These are phyloP conservation scores for Plasmodium cynomolgi DNA, from an alignment of 169 alveolate species.

Conservation along the genomic window DNA sequence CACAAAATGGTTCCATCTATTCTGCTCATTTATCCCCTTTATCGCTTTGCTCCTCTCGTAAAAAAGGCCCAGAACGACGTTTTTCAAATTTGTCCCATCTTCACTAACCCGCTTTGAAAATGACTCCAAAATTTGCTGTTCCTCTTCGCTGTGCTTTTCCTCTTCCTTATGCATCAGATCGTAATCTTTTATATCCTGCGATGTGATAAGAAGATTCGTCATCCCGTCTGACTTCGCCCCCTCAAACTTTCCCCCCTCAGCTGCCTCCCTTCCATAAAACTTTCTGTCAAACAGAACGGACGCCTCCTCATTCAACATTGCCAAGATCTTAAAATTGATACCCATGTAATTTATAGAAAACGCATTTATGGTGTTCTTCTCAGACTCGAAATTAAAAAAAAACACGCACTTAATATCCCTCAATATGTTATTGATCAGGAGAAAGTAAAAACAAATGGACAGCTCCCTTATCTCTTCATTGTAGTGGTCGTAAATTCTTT, in stretches of 20 bases:
- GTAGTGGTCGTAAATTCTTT: constrained; percentile 47
- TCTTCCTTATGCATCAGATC: constrained; percentile 44
- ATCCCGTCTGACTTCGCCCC: background rate
- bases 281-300: constrained; percentile 12
- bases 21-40: background rate
- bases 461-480: constrained; percentile 71
- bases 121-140: background rate
- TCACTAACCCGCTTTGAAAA: background rate
- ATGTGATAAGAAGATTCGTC: background rate
- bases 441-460: constrained; percentile 58
- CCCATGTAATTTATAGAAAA: constrained; percentile 62
- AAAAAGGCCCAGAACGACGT: constrained; percentile 28
- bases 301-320: constrained; percentile 33
- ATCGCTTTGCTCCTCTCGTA: constrained; percentile 6
- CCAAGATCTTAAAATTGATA: constrained; percentile 21
- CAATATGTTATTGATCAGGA: constrained; percentile 43
- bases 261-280: background rate
- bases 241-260: background rate
- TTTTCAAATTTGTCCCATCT: constrained; percentile 15
- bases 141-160: constrained; percentile 10
- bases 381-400: constrained; percentile 49
- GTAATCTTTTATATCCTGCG: constrained; percentile 44
- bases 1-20: background rate
- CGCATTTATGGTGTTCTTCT: constrained; percentile 66
- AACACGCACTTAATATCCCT: constrained; percentile 68